These are phyloP conservation scores for Claviceps citrina DNA, from an alignment of 2,329 filamentous ascomycete species.

Conservation along the genomic window DNA sequence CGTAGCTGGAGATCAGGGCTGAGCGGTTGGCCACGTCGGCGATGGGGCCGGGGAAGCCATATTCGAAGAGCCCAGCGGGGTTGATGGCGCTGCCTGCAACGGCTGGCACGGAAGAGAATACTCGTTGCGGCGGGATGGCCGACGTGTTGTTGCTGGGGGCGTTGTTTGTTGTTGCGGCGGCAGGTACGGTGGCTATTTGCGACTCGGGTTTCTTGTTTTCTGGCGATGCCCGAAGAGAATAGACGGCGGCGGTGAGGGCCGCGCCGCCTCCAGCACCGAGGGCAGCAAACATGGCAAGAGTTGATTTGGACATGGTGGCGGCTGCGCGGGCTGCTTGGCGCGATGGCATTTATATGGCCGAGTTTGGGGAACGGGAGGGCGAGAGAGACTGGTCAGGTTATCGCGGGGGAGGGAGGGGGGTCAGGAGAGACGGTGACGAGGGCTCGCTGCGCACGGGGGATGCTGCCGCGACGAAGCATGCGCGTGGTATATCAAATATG, in stretches of 20 bases:
- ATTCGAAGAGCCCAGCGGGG: slow-evolving; percentile 63
- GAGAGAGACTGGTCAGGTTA: no score
- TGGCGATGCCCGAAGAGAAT: slow-evolving; percentile 33
- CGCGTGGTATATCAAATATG: neutral
- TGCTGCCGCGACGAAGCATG: slow-evolving; percentile 1
- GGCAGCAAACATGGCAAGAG: slow-evolving; percentile 58
- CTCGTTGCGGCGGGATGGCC: slow-evolving; percentile 43
- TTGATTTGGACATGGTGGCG: slow-evolving; percentile 59
- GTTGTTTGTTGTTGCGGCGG: slow-evolving; percentile 7
- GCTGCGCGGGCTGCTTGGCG: slow-evolving; percentile 5
- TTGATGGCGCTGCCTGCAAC: slow-evolving; percentile 41
- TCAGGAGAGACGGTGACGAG: neutral
- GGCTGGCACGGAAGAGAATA: slow-evolving; percentile 21
- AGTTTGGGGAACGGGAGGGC: no score
- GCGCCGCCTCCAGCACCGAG: slow-evolving; percentile 64
- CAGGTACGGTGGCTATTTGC: slow-evolving; percentile 10
- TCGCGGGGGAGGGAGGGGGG: no score
- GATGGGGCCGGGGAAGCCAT: slow-evolving; percentile 84
- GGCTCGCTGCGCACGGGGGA: slow-evolving; percentile 5
- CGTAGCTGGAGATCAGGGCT: slow-evolving; percentile 74
- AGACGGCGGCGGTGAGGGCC: slow-evolving; percentile 55
- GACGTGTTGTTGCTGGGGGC: slow-evolving; percentile 13
- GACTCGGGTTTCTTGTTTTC: slow-evolving; percentile 8
- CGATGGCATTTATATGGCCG: slow-evolving; percentile 8
- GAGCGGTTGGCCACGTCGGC: slow-evolving; percentile 63